These are phyloP conservation scores for Viola odorata DNA, from an alignment of 345 rosid genomes.

Conservation along the genomic window DNA sequence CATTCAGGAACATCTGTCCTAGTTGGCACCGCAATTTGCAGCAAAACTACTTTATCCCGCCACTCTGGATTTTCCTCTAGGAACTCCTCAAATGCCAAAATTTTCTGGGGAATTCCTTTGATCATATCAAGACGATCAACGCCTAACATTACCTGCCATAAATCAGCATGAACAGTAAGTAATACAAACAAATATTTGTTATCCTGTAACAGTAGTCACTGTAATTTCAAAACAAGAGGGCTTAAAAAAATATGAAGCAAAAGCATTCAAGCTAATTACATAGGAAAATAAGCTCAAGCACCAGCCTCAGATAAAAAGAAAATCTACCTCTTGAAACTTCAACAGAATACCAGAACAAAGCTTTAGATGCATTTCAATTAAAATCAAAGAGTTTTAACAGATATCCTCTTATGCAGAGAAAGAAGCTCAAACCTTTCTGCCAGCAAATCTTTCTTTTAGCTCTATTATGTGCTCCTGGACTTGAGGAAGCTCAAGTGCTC, in stretches of 20 bases:
- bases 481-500: constrained; percentile 52
- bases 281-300: neutral
- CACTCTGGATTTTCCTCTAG: constrained; percentile 58
- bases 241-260: neutral
- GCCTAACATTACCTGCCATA: constrained; percentile 53
- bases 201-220: neutral
- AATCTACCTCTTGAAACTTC: too few species aligned
- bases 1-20: constrained; percentile 58
- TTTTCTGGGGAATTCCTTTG: constrained; percentile 60
- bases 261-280: neutral
- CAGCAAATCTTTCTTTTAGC: constrained; percentile 45
- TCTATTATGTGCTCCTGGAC: constrained; percentile 53
- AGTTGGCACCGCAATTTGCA: constrained; percentile 62
- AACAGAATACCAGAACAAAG: too few species aligned
- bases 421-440: constrained; percentile 46
- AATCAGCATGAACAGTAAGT: constrained; percentile 10
- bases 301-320: neutral
- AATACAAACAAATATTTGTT: neutral
- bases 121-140: constrained; percentile 69
- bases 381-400: neutral
- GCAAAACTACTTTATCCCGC: constrained; percentile 56
- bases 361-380: neutral
- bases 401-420: neutral
- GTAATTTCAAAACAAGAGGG: too few species aligned
- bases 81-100: constrained; percentile 57